Evolutionary conservation across 345 rosid genomes (phyloP).

Genomic region (Barbarea vulgaris): DNA sequence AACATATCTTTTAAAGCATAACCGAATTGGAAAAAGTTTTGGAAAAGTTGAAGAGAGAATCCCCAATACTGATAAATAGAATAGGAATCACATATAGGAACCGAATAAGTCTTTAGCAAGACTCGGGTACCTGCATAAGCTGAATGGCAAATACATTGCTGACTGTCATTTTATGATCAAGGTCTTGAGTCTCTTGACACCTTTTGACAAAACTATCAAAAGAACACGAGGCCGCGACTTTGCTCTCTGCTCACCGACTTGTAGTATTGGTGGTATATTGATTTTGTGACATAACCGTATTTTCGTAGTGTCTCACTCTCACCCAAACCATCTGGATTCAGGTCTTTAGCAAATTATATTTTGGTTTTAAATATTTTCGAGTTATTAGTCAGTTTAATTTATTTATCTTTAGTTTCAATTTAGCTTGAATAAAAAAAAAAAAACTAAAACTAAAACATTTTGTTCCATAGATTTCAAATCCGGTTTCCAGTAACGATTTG

Average conservation of each 20-base stretch:
- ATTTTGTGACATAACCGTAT: conserved; percentile 72
- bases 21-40: background rate
- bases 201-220: conserved; percentile 63
- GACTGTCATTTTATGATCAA: conserved; percentile 78
- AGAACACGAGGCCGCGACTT: conserved; percentile 39
- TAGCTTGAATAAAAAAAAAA: too few relatives aligned
- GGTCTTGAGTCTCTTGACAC: conserved; percentile 80
- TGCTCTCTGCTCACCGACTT: conserved; percentile 45
- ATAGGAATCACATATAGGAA: background rate
- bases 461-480: too few relatives aligned
- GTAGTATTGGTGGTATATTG: conserved; percentile 69
- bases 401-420: too few relatives aligned
- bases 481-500: too few relatives aligned
- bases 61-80: background rate
- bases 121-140: conserved; percentile 86
- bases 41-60: background rate
- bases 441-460: too few relatives aligned
- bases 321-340: too few relatives aligned
- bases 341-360: too few relatives aligned
- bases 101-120: background rate
- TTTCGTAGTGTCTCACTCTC: conserved; percentile 76
- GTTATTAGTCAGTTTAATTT: too few relatives aligned
- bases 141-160: conserved; percentile 87
- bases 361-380: too few relatives aligned
- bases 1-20: too few relatives aligned